These are phyloP conservation scores for Eremothecium coryli DNA, from an alignment of 1,139 yeast genomes.

Conservation along the genomic window DNA sequence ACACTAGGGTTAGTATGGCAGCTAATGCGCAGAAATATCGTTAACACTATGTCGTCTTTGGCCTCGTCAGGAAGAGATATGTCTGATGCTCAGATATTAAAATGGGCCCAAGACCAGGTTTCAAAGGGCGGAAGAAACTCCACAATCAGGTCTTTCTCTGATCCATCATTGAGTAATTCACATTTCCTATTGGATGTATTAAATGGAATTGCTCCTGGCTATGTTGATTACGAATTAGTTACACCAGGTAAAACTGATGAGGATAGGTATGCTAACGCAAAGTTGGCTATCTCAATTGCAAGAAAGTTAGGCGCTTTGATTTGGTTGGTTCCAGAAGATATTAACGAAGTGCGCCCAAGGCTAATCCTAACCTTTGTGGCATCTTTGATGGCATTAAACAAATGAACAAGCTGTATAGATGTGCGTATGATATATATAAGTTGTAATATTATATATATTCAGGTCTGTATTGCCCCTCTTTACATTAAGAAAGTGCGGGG, in stretches of 20 bases:
- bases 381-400: slow-evolving; percentile 67
- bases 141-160: slow-evolving; percentile 75
- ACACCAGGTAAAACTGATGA: slow-evolving; percentile 70
- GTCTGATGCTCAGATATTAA: slow-evolving; percentile 75
- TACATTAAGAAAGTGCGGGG: too few relatives aligned
- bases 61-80: slow-evolving; percentile 66
- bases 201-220: slow-evolving; percentile 92
- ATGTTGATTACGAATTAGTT: slow-evolving; percentile 90
- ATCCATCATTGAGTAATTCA: slow-evolving; percentile 63
- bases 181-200: slow-evolving; percentile 81
- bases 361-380: slow-evolving; percentile 91
- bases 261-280: slow-evolving; percentile 86
- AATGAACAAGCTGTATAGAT: slow-evolving; percentile 9
- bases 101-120: slow-evolving; percentile 88
- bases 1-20: slow-evolving; percentile 98
- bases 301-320: slow-evolving; percentile 96
- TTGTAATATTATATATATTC: too few relatives aligned
- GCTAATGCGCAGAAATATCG: slow-evolving; percentile 92
- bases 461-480: too few relatives aligned
- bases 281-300: slow-evolving; percentile 94
- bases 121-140: slow-evolving; percentile 70
- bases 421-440: too few relatives aligned
- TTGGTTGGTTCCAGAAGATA: slow-evolving; percentile 99
- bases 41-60: slow-evolving; percentile 66
- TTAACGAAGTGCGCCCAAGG: slow-evolving; percentile 89